Base-by-base conservation (phyloP, 805 yeast species). In the Candida ipomoeae region DNA sequence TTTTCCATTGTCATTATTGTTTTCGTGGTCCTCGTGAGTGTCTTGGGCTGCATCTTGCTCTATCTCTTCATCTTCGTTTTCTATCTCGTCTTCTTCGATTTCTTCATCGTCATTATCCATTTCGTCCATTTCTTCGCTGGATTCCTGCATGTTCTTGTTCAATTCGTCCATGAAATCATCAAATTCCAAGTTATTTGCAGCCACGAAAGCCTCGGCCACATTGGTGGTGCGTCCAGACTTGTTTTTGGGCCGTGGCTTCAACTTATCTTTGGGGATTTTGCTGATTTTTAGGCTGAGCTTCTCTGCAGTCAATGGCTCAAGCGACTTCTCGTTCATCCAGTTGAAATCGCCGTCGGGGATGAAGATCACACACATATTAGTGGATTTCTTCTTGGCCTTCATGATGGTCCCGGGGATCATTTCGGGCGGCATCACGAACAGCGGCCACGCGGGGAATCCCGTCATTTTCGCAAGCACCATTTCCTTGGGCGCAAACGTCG, bases 391-490 rank as follows among this genome's bases (percentile, higher is more conserved):
- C 58, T 71, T 66, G 29, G 63, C 74, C 49, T 62, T 61, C 59
- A 66, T 49, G 13, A 73, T 71, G 23, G 65, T 62, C 2, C 61
- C 55, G 1, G 78, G 76, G 14, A 72, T 66, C 57, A 69, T 59
- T 34, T 62, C 63, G 18, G 57, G 54, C 2, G 80, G 78, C 73
- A 68, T 69, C 46, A 77, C 71, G 44, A 75, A 71, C 13, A 78
- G 73, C 6, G 82, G 82, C 82, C 82, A 77, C 14, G 74, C 70
- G 1, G 78, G 75, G 55, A 65, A 77, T 17, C 74, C 69, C 14
- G 69, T 66, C 72, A 74, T 69, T 51, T 74, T 75, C 44, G 79
- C 74, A 49, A 74, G 62, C 6, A 77, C 80, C 59, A 71, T 58
- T 45, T 69, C 74, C 47, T 66, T 66, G 13, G 74, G 68, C 39